Base-by-base conservation (phyloP, 1,284 basidiomycete species). In the Cryptococcus maquisensis region DNA sequence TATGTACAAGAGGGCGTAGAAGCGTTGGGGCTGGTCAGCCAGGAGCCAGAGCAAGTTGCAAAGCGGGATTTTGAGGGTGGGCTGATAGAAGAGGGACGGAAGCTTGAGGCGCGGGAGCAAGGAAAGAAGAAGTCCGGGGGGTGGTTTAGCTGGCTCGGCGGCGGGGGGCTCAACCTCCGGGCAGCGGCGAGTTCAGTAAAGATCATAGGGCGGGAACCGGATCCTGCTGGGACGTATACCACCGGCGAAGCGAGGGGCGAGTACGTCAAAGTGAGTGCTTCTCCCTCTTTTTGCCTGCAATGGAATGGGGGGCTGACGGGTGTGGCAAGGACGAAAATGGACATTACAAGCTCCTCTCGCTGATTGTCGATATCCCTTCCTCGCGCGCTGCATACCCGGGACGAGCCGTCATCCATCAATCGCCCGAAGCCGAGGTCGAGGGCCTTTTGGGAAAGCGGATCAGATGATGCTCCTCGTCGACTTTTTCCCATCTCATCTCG, bases 171-270 rank as follows among this genome's bases (percentile, higher is more conserved):
- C 21, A 40, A 51, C n/a, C 38, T 53, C 18, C 43, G 57, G 43
- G 37, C 32, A 9, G 24, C 35, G 16, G 36, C 47, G 4, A 6
- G 13, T 5, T 37, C 47, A 12, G 10, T 26, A 18, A 16, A 15
- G 8, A 18, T 24, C 4, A 32, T 12, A 20, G 50, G 49, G 21
- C 60, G 61, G 47, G 63, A 57, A 43, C 52, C 63, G 21, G 69
- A 70, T 0, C 73, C 74, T 3, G 64, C 75, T 0, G 75, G 75
- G 16, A 77, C 75, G 15, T 77, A 74, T 56, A 77, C 64, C 50
- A 57, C 70, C 21, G 75, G 72, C 12, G 75, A 77, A 59, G 72
- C 69, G 12, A 59, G 67, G 16, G 75, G 71, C 6, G 75, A 77
- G 54, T 77, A 76, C 48, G 70, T 75, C 59, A 76, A 76, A 57